Percentiles rank a stretch among this genome's conserved stretches.
These are phyloP conservation scores for Lippia alba DNA, from an alignment of 305 asterid genomes.

Conservation along the genomic window DNA sequence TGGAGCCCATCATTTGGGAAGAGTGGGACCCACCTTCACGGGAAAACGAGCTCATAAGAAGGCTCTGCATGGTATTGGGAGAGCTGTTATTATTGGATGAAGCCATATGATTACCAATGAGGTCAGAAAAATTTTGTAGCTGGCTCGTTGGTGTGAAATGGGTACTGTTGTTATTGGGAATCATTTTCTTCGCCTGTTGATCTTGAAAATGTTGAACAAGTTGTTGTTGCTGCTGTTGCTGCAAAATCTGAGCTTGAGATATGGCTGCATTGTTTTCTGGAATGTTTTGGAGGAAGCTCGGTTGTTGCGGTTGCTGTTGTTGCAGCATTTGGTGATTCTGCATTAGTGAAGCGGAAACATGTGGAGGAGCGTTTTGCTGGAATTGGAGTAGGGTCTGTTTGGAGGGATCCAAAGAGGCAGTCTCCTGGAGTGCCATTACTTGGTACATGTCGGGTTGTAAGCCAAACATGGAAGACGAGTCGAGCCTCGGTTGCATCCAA, in stretches of 20 bases:
- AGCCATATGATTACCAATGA: slow-evolving; percentile 57
- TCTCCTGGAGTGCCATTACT: slow-evolving; percentile 71
- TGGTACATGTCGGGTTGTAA: slow-evolving; percentile 84
- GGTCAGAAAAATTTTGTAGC: slow-evolving; percentile 68
- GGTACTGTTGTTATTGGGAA: slow-evolving; percentile 43
- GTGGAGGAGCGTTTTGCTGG: slow-evolving; percentile 57
- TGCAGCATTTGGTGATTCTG: slow-evolving; percentile 68
- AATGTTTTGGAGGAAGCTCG: slow-evolving; percentile 59
- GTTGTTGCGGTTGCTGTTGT: slow-evolving; percentile 67
- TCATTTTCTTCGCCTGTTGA: slow-evolving; percentile 50
- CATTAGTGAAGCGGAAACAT: slow-evolving; percentile 53
- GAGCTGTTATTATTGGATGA: slow-evolving; percentile 54
- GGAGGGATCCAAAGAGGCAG: slow-evolving; percentile 65
- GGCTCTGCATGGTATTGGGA: slow-evolving; percentile 53
- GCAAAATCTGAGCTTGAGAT: slow-evolving; percentile 82
- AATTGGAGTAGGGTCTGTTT: slow-evolving; percentile 70
- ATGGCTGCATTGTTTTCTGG: slow-evolving; percentile 52
- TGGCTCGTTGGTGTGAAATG: slow-evolving; percentile 64
- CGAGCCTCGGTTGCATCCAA: slow-evolving; percentile 88
- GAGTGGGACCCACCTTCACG: slow-evolving; percentile 58
- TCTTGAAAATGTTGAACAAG: slow-evolving; percentile 57
- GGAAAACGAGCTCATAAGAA: slow-evolving; percentile 68
- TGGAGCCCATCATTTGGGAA: slow-evolving; percentile 54
- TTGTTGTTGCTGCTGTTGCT: slow-evolving; percentile 66
- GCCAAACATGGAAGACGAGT: slow-evolving; percentile 64